A percentile compares a stretch with the other conserved stretches of the same genome.
phyloP scores from a whole-genome alignment of 2,329 filamentous ascomycete genomes.

The Geoglossum cookeanum region DNA sequence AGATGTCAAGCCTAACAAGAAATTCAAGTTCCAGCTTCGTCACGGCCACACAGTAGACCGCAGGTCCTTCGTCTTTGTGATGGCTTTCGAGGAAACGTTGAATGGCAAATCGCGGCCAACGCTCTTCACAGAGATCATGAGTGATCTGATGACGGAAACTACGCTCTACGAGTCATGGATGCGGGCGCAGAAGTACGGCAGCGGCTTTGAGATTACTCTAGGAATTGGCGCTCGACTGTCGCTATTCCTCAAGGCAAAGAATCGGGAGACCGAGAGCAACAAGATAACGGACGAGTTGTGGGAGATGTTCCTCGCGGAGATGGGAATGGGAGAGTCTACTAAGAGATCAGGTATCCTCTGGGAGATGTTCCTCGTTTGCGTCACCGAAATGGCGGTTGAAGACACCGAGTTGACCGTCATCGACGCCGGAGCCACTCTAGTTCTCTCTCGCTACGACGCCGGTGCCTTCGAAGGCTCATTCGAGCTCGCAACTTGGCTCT shows the following conservation, averaged over 20 bases:
- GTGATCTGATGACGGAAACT: constrained; percentile 24
- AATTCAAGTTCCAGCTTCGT: constrained; percentile 12
- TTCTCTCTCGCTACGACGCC: constrained; percentile 16
- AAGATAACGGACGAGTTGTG: constrained; percentile 5
- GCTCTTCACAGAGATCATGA: constrained; percentile 23
- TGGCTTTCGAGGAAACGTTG: constrained; percentile 25
- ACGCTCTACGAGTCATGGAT: constrained; percentile 20
- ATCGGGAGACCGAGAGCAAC: constrained; percentile 6
- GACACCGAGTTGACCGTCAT: constrained; percentile 17
- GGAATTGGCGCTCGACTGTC: constrained; percentile 5
- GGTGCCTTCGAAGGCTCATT: constrained; percentile 18
- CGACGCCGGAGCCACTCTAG: constrained; percentile 13
- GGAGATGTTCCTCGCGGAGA: constrained; percentile 16
- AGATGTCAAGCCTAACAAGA: constrained; percentile 16
- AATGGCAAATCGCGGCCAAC: constrained; percentile 16
- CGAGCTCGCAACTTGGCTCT: constrained; percentile 12
- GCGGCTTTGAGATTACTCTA: neutral
- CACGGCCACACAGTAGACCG: constrained; percentile 15
- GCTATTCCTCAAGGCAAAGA: constrained; percentile 5
- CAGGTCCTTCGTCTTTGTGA: constrained; percentile 25
- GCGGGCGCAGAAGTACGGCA: neutral
- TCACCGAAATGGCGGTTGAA: constrained; percentile 10
- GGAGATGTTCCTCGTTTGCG: constrained; percentile 16
- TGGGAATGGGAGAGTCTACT: constrained; percentile 11
- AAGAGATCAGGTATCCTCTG: constrained; percentile 18